Evolutionary conservation across 1,139 yeast genomes (phyloP).

Genomic region (Debaryomyces sp.): DNA sequence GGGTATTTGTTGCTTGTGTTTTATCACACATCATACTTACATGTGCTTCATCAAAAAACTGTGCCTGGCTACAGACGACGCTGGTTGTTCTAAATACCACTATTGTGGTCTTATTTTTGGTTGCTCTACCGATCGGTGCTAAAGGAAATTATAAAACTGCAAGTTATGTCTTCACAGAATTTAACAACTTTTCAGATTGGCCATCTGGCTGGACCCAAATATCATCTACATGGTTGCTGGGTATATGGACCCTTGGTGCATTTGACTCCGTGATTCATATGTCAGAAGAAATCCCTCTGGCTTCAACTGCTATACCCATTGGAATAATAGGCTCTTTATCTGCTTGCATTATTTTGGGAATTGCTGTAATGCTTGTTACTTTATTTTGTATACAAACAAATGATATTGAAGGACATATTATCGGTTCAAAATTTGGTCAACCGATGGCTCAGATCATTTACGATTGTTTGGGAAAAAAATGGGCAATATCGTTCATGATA

Average conservation of each 20-base stretch:
- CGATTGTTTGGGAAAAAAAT: conserved; percentile 66
- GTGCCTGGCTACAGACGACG: conserved; percentile 61
- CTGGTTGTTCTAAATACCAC: conserved; percentile 60
- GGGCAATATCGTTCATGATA: conserved; percentile 70
- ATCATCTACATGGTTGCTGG: conserved; percentile 63
- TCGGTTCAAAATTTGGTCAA: conserved; percentile 50
- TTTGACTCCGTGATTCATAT: conserved; percentile 75
- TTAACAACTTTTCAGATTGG: conserved; percentile 60
- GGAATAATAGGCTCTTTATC: conserved; percentile 56
- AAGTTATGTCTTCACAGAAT: conserved; percentile 54
- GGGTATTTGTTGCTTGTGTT: conserved; percentile 39
- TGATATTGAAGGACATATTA: conserved; percentile 44
- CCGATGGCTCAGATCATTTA: conserved; percentile 68
- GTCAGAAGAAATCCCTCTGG: conserved; percentile 72
- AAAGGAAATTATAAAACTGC: conserved; percentile 40
- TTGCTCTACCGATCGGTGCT: conserved; percentile 66
- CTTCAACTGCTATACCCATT: conserved; percentile 66
- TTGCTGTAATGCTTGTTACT: conserved; percentile 54
- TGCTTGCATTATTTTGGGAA: conserved; percentile 65
- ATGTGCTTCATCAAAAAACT: conserved; percentile 38
- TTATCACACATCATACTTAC: conserved; percentile 31
- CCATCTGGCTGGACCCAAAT: conserved; percentile 67
- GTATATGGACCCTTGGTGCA: conserved; percentile 68
- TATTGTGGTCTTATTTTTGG: conserved; percentile 58
- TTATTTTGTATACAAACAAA: conserved; percentile 40